Evolutionary conservation across 352 stramenopile species (phyloP).

Genomic region (Phytophthora sansomeana): DNA sequence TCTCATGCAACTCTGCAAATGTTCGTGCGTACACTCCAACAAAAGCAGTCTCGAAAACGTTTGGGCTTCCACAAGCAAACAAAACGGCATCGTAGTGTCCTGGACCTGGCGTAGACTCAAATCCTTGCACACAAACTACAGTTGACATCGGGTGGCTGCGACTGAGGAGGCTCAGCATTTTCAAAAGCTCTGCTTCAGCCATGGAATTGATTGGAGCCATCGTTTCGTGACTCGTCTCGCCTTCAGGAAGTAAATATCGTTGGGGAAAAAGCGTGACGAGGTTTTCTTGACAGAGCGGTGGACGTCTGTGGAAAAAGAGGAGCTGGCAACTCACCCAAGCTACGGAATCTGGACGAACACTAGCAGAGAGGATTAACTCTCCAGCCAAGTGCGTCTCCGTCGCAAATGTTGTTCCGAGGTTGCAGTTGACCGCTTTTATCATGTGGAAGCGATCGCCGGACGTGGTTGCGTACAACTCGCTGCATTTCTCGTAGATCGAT

Average conservation of each 20-base stretch:
- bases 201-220: slow-evolving; percentile 52
- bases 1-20: slow-evolving; percentile 45
- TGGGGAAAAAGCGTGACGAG: slow-evolving; percentile 58
- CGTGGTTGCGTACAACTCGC: slow-evolving; percentile 38
- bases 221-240: slow-evolving; percentile 21
- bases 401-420: slow-evolving; percentile 17
- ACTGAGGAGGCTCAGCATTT: slow-evolving; percentile 57
- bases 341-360: slow-evolving; percentile 56
- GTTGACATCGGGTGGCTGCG: slow-evolving; percentile 45
- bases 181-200: slow-evolving; percentile 58
- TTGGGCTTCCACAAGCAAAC: slow-evolving; percentile 59
- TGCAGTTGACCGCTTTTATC: slow-evolving; percentile 39
- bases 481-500: slow-evolving; percentile 43
- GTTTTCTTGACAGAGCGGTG: slow-evolving; percentile 64
- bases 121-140: slow-evolving; percentile 56
- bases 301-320: slow-evolving; percentile 56
- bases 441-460: slow-evolving; percentile 35
- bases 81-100: slow-evolving; percentile 33
- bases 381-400: slow-evolving; percentile 13
- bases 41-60: slow-evolving; percentile 44
- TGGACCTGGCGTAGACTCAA: slow-evolving; percentile 42
- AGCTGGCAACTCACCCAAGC: slow-evolving; percentile 67
- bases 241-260: slow-evolving; percentile 50
- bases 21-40: slow-evolving; percentile 46
- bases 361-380: slow-evolving; percentile 53